These are phyloP conservation scores for Plantago coronopus DNA, from an alignment of 305 asterid species.

Conservation along the genomic window DNA sequence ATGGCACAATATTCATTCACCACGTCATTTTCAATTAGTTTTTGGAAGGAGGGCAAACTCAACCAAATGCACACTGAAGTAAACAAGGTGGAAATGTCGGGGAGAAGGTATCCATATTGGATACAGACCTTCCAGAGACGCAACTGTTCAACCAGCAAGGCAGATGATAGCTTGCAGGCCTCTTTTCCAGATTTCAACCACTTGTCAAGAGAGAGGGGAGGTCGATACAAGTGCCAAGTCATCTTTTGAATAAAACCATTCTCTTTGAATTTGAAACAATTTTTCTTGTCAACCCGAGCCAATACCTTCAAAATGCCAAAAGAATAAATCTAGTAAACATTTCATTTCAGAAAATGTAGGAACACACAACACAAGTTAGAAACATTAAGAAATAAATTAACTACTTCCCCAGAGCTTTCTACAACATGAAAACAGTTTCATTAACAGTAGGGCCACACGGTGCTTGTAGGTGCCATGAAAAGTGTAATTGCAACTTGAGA, in stretches of 20 bases:
- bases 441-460: background rate
- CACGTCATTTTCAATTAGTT: conserved; percentile 44
- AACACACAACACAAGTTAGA: conserved; percentile 6
- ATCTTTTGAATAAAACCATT: conserved; percentile 62
- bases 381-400: background rate
- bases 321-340: conserved; percentile 3
- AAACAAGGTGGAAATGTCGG: conserved; percentile 58
- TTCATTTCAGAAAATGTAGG: background rate
- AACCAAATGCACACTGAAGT: conserved; percentile 74
- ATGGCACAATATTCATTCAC: conserved; percentile 65
- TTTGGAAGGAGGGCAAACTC: conserved; percentile 55
- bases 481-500: background rate
- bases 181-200: conserved; percentile 73
- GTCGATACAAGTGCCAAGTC: conserved; percentile 78
- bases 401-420: background rate
- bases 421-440: background rate
- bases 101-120: conserved; percentile 55
- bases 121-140: conserved; percentile 81
- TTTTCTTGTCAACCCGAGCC: conserved; percentile 58
- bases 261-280: conserved; percentile 52
- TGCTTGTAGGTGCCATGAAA: background rate
- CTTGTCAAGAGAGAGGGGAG: conserved; percentile 53
- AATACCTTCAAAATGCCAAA: conserved; percentile 59
- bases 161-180: conserved; percentile 66
- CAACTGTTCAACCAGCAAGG: conserved; percentile 79